Conservation (phyloP, 2,329 filamentous ascomycete species). For the Nigrospora sphaerica region DNA sequence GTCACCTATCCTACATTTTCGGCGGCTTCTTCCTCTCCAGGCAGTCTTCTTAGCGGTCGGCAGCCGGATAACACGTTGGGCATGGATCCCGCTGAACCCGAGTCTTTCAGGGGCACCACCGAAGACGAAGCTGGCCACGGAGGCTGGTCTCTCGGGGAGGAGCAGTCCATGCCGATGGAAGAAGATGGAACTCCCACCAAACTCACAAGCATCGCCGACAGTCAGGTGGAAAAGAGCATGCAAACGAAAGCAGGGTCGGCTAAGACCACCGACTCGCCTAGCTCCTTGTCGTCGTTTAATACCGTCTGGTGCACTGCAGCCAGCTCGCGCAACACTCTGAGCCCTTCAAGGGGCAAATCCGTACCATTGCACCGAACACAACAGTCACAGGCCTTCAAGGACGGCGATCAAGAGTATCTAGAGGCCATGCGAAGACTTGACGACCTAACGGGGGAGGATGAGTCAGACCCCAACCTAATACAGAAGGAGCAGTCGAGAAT, state of each 20-base stretch:
- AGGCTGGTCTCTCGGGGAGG: no score
- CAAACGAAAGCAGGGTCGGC: neutral
- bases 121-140: conserved; percentile 6
- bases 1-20: conserved; percentile 22
- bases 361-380: conserved; percentile 5
- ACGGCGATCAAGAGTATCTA: conserved; percentile 31
- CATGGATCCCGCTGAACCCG: conserved; percentile 16
- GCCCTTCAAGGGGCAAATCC: conserved; percentile 9
- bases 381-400: conserved; percentile 12
- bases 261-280: no score
- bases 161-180: no score
- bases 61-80: conserved; percentile 39
- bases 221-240: neutral
- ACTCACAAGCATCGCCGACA: neutral
- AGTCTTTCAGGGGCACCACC: conserved; percentile 13
- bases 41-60: conserved; percentile 39
- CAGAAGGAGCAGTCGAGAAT: conserved; percentile 8
- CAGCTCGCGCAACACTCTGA: conserved; percentile 28
- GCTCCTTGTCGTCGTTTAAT: conserved; percentile 9
- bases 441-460: conserved; percentile 15
- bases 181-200: neutral
- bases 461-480: conserved; percentile 4
- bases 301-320: conserved; percentile 34
- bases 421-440: conserved; percentile 37
- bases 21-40: conserved; percentile 26